Base-by-base conservation (phyloP, 169 alveolate genomes). In the Plasmodium relictum region DNA sequence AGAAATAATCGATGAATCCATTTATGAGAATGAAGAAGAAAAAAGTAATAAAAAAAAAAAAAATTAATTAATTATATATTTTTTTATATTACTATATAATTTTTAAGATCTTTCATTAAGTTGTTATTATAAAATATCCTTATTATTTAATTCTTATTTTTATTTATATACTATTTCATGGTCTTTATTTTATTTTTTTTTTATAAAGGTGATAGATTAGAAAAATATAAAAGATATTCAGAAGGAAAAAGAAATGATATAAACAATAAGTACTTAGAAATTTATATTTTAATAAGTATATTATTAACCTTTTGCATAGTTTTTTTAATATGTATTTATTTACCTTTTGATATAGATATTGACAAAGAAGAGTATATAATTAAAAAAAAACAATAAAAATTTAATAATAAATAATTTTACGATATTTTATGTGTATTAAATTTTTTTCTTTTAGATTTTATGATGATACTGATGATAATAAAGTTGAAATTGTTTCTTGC, bases 191-290 rank as follows among this genome's bases (percentile, higher is more conserved):
- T 59, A 12, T 71, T 22, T 59, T 50, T 39, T 39, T 41, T 48
- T 48, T 63, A 18, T 61, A 12, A 73, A 76, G 88, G 48, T 26
- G 88, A 76, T 20, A 45, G 88, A 63, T 22, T 76, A 31, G 78
- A 76, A 39, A 63, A 71, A 66, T 76, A 76, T 31, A 61, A 39
- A 7, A 48, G 88, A 63, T 76, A 76, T 41, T 45, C 88, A n/a
- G 88, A 76, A 41, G 88, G 88, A 71, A 76, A 61, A 41, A 62
- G 88, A 24, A 76, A 45, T 6, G 88, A 76, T 56, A 12, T 48
- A 26, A 16, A 26, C 42, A 12, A 14, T 18, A 76, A 76, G 62
- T 20, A 76, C n/a, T 5, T 56, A 12, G 88, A 76, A 63, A 14
- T 63, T 7, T 76, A 76, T n/a, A 76, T 76, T 52, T 52, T 76